Evolutionary conservation across 768 basidiomycete genomes (phyloP), one percentile per base, ranked within the genome.

Genomic region (Xerocomus brunneocitrinus): DNA sequence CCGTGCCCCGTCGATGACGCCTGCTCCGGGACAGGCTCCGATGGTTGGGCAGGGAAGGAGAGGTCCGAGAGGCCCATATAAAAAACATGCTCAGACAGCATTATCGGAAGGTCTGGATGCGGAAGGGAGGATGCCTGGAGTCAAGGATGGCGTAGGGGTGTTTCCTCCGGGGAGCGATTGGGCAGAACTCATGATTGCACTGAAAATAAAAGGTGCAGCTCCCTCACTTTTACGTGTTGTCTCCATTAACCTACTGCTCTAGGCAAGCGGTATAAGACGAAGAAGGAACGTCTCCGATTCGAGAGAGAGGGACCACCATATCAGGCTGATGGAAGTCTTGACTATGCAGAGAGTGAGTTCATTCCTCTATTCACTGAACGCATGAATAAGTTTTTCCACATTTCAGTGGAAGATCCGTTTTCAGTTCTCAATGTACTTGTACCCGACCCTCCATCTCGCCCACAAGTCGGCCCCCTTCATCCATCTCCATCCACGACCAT

Each of bases 181-280:
- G 80, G 86, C 87, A n/a, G 74, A 79, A 55, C 74, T 81, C 28
- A 88, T 91, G 84, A 63, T 91, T 9, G 76, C 78, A 1, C 71
- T 91, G 32, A 91, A 90, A 67, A 71, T 89, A 47, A 89, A 88
- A 76, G 88, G 89, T 84, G 53, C 19, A 7, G 34, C 8, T 27
- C 40, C 19, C 46, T 47, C 6, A 8, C 8, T 16, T 44, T 44
- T 46, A 8, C 1, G 47, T 36, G 1, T 12, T 30, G 16, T 42
- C 44, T 41, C 13, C 7, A 6, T 25, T 40, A 6, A 50, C 24
- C 5, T 8, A 16, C 28, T 7, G 5, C 8, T 34, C 24, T 32
- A 88, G 88, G 87, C 19, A 90, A 89, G 60, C 79, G 82, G 12
- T 89, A 90, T 62, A 80, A 79, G 51, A 90, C 88, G 2, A 91